Base-by-base conservation (phyloP, 2,329 filamentous ascomycete genomes). In the Neocucurbitaria cava region DNA sequence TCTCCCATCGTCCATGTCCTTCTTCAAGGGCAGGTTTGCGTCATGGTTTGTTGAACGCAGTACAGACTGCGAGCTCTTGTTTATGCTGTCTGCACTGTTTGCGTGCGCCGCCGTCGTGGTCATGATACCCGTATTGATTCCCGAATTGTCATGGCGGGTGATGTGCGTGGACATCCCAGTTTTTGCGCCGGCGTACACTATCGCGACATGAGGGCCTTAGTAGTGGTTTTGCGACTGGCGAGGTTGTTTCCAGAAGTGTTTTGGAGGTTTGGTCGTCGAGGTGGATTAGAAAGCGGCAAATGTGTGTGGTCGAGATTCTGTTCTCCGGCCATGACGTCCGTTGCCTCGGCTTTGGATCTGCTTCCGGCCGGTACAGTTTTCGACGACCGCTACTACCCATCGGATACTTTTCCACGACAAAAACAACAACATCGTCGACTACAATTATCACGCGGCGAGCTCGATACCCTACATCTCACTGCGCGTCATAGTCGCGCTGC, bases 21-120 rank as follows among this genome's bases (percentile, higher is more conserved):
- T 51, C 46, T 52, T 60, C 62, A 78, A 76, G 24, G 79, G 75
- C 52, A 81, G 76, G 66, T 82, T 73, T 65, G 82, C 77, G 58
- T 83, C 80, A 63, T 84, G 78, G 69, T 84, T 82, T 40, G 81
- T 81, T 17, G 81, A 79, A 65, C 77, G 82, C 54, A 84, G 69
- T 33, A 79, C 68, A 23, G 80, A 71, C 13, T 35, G 39, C 64
- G 38, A 17, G 53, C 52, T n/a, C 21, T 47, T 36, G 26, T 54
- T 26, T 42, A 44, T 48, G 40, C 54, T 52, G 58, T 48, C 36
- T 61, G 52, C 52, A 56, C 58, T 42, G 57, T 50, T 58, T 58
- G 48, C 56, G 55, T 65, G 66, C 64, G 65, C 60, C 44, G 59
- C 65, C 44, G 66, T 64, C 41, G 63, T 68, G 41, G 66, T 76